Conservation (phyloP, 345 rosid genomes). For the Ceriops tagal region DNA sequence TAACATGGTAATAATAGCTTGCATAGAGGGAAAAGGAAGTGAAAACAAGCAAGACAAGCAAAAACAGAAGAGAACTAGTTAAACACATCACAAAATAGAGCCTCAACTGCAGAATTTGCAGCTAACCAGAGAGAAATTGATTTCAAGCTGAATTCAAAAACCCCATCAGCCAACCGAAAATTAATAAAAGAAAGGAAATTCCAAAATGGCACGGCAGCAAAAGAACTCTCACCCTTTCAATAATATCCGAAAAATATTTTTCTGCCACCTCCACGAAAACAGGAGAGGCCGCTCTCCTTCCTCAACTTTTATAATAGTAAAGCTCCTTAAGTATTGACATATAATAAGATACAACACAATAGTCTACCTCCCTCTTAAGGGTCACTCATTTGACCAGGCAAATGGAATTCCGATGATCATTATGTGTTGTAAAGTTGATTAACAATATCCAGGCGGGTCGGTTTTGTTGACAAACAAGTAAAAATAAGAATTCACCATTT, state of each 20-base stretch:
- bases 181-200: not conserved
- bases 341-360: no score
- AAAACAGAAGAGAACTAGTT: not conserved
- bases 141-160: no score
- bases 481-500: constrained; percentile 9
- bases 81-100: no score
- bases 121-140: no score
- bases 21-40: not conserved
- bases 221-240: constrained; percentile 12
- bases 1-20: no score
- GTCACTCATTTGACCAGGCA: constrained; percentile 26
- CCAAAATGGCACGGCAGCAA: not conserved
- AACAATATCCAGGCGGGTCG: constrained; percentile 16
- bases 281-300: constrained; percentile 8
- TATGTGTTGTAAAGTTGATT: not conserved
- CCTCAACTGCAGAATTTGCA: no score
- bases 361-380: constrained; percentile 6
- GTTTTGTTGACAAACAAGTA: constrained; percentile 28
- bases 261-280: constrained; percentile 30
- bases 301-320: constrained; percentile 2
- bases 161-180: no score
- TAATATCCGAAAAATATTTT: constrained; percentile 7
- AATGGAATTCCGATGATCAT: not conserved
- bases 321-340: not conserved
- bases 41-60: not conserved